Percentiles rank a stretch among this genome's conserved stretches.
phyloP scores from a whole-genome alignment of 331 rosid species.

The Malus hybrid region DNA sequence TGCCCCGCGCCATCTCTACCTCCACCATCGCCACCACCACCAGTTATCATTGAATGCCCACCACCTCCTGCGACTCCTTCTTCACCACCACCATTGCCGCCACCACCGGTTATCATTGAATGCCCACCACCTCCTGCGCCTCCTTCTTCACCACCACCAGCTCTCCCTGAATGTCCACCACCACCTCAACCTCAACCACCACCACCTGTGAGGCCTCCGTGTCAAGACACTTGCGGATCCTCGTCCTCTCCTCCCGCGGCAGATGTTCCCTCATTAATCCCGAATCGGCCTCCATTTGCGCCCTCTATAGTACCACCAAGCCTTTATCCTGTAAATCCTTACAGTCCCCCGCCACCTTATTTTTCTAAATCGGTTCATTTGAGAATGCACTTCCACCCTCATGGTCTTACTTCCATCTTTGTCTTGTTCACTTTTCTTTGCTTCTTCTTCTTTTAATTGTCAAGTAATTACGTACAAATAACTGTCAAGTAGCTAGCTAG shows the following conservation, averaged over 20 bases:
- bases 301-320: slow-evolving; percentile 9
- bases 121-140: background rate
- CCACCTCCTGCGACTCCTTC: slow-evolving; percentile 18
- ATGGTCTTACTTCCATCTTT: slow-evolving; percentile 1
- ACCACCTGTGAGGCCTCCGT: slow-evolving; percentile 10
- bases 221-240: background rate
- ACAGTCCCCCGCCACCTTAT: background rate
- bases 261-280: background rate
- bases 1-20: slow-evolving; percentile 41
- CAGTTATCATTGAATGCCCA: background rate
- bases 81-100: slow-evolving; percentile 28
- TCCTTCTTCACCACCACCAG: slow-evolving; percentile 8
- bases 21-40: slow-evolving; percentile 19
- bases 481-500: no score
- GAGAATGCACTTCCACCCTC: background rate
- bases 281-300: background rate
- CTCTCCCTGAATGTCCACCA: slow-evolving; percentile 21
- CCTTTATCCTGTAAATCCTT: slow-evolving; percentile 2
- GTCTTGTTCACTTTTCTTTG: slow-evolving; percentile 11
- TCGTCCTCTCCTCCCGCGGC: slow-evolving; percentile 1
- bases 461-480: no score
- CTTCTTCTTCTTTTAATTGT: slow-evolving; percentile 19
- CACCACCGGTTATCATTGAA: background rate
- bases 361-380: slow-evolving; percentile 8
- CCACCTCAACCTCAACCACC: slow-evolving; percentile 13